These are phyloP conservation scores for Lizonia empirigonia DNA, from an alignment of 2,329 filamentous ascomycete genomes.

Conservation along the genomic window DNA sequence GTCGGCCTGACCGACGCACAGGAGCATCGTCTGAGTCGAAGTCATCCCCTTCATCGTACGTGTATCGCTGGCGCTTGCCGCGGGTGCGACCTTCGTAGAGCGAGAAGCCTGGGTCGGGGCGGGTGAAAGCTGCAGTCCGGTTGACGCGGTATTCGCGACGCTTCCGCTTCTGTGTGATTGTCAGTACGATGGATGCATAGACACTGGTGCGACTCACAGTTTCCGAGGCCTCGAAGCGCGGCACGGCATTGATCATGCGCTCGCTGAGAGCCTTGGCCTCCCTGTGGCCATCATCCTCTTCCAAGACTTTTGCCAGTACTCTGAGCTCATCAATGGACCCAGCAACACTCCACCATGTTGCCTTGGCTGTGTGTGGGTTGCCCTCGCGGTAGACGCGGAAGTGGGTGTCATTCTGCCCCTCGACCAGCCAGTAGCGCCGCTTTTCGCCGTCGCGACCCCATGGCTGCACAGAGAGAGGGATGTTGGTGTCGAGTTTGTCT, in stretches of 20 bases:
- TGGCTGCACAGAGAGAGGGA: constrained; percentile 84
- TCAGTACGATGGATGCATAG: constrained; percentile 19
- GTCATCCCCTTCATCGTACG: constrained; percentile 92
- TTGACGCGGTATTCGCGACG: constrained; percentile 88
- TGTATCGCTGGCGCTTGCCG: constrained; percentile 96
- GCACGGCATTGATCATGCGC: constrained; percentile 78
- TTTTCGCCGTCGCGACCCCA: constrained; percentile 92
- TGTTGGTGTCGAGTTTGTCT: constrained; percentile 79
- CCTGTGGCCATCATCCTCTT: constrained; percentile 76
- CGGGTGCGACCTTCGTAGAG: constrained; percentile 95
- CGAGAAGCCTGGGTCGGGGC: constrained; percentile 87
- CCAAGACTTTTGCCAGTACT: constrained; percentile 74
- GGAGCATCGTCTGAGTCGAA: constrained; percentile 70
- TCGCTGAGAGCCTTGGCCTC: constrained; percentile 78
- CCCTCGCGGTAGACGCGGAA: constrained; percentile 95
- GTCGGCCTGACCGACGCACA: constrained; percentile 66
- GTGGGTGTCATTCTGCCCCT: constrained; percentile 90
- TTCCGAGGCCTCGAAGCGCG: constrained; percentile 90
- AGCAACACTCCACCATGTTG: constrained; percentile 92
- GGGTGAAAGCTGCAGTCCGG: constrained; percentile 84
- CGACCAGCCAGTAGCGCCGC: constrained; percentile 89
- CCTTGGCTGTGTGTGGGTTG: constrained; percentile 74
- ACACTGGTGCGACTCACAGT: constrained; percentile 63
- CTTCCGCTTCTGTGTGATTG: constrained; percentile 75
- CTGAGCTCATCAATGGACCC: constrained; percentile 87